Percentiles rank a stretch among this genome's conserved stretches.
phyloP scores from a whole-genome alignment of 345 rosid species.

The Bruguiera sexangula region DNA sequence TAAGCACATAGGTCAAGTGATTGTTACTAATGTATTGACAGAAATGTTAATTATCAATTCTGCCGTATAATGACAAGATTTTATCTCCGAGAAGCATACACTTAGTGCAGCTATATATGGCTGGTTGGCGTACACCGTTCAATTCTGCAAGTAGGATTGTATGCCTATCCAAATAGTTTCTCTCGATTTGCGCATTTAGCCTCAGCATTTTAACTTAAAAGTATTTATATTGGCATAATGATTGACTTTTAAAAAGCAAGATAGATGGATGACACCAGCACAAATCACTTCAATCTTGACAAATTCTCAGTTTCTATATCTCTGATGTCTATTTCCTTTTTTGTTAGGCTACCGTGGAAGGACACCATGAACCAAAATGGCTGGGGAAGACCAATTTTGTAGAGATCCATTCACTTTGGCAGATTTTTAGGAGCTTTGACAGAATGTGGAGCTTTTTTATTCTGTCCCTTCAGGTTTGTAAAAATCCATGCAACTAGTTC shows the following conservation, averaged over 20 bases:
- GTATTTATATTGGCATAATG: neutral
- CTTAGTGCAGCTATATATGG: too few species aligned
- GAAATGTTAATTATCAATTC: neutral
- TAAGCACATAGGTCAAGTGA: constrained; percentile 23
- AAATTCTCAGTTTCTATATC: neutral
- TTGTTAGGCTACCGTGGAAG: constrained; percentile 46
- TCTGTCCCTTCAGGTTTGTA: constrained; percentile 79
- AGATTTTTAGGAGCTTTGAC: constrained; percentile 92
- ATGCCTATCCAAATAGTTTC: too few species aligned
- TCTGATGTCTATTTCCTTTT: constrained; percentile 13
- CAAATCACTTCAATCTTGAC: neutral
- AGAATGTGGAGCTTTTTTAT: constrained; percentile 96
- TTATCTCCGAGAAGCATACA: too few species aligned
- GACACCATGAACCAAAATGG: constrained; percentile 53
- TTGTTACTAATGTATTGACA: neutral
- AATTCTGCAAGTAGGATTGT: too few species aligned
- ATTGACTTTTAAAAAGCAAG: neutral
- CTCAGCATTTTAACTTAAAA: too few species aligned
- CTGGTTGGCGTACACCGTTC: too few species aligned
- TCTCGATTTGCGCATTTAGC: too few species aligned
- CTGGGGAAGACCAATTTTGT: constrained; percentile 88
- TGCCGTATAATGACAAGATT: neutral
- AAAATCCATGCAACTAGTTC: neutral
- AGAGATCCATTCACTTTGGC: constrained; percentile 95
- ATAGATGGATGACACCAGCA: neutral